Evolutionary conservation across 495 filamentous ascomycete genomes (phyloP).

Genomic region (Entonaema liquescens): DNA sequence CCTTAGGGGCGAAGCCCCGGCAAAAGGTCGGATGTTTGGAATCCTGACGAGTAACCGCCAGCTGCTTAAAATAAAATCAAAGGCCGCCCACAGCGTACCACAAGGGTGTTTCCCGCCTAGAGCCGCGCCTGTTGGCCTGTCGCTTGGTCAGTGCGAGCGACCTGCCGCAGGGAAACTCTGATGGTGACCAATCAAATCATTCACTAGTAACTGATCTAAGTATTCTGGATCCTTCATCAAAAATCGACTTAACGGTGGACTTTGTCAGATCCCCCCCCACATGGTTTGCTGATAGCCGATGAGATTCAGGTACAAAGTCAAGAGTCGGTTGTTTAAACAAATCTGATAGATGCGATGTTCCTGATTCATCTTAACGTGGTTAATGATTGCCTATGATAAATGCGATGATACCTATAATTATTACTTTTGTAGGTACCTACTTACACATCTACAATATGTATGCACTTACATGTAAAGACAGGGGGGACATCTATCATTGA

Average conservation of each 20-base stretch:
- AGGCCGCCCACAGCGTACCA: slow-evolving; percentile 3
- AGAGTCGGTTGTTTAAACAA: background rate
- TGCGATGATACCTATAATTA: background rate
- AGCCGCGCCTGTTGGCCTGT: slow-evolving; percentile 29
- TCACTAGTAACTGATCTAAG: slow-evolving; percentile 1
- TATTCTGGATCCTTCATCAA: slow-evolving; percentile 27
- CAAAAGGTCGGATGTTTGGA: no score
- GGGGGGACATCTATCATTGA: background rate
- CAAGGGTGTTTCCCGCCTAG: slow-evolving; percentile 18
- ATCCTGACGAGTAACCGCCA: no score
- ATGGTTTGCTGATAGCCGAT: background rate
- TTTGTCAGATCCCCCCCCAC: background rate
- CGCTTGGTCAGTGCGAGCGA: slow-evolving; percentile 3
- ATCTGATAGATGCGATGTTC: background rate
- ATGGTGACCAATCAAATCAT: slow-evolving; percentile 23
- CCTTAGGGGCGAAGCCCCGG: no score
- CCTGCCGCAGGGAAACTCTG: background rate
- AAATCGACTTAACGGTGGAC: background rate
- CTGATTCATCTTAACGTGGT: slow-evolving; percentile 2
- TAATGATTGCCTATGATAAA: background rate
- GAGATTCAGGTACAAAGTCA: background rate
- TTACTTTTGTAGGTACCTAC: background rate
- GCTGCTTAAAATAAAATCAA: slow-evolving; percentile 44
- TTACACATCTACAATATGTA: background rate
- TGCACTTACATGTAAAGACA: background rate